A percentile compares a stretch with the other conserved stretches of the same genome.
phyloP scores from a whole-genome alignment of 139 green algal genomes.

The Chloropicon primus region DNA sequence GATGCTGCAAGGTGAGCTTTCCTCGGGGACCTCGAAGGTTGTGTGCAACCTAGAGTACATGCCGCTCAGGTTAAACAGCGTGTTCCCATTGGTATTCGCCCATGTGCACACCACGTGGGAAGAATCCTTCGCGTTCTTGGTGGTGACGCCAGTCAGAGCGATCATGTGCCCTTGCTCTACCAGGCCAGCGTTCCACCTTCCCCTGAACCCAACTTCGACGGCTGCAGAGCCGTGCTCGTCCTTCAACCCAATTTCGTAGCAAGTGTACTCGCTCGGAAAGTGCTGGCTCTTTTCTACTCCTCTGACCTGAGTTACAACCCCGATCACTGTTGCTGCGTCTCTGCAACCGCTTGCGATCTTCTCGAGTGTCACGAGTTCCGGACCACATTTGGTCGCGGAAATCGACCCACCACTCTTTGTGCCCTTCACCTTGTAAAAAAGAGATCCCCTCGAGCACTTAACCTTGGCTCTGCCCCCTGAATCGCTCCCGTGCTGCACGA shows the following conservation, averaged over 20 bases:
- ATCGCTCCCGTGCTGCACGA: background rate
- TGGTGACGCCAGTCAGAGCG: background rate
- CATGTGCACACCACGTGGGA: too few species aligned
- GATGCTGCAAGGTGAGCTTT: background rate
- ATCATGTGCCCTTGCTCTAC: background rate
- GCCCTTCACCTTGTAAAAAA: background rate
- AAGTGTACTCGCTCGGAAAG: background rate
- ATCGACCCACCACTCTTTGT: too few species aligned
- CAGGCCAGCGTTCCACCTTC: background rate
- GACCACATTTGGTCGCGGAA: too few species aligned
- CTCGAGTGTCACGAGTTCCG: too few species aligned
- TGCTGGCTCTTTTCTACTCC: background rate
- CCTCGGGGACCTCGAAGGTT: background rate
- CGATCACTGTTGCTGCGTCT: background rate
- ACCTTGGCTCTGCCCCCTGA: background rate
- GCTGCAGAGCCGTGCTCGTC: background rate
- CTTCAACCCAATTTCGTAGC: background rate
- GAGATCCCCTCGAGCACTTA: background rate
- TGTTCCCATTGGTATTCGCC: background rate
- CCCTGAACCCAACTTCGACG: background rate
- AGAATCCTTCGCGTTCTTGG: too few species aligned
- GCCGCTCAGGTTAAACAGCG: background rate
- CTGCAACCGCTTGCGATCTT: background rate
- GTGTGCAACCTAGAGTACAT: background rate
- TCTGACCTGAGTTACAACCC: background rate